phyloP scores from a whole-genome alignment of 768 basidiomycete genomes.

The Termitomyces sp. region DNA sequence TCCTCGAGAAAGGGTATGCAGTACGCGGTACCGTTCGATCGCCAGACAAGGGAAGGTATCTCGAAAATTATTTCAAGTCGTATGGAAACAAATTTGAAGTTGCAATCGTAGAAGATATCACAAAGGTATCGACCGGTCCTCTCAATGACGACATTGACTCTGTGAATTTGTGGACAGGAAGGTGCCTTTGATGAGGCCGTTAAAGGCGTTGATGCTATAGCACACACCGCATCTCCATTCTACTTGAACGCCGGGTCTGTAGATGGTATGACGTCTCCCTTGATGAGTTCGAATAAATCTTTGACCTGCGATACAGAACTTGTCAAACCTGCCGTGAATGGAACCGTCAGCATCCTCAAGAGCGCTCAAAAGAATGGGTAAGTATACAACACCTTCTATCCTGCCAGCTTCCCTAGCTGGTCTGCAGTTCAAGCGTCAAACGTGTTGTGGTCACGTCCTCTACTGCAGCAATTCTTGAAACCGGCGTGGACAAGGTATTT shows the following conservation, averaged over 20 bases:
- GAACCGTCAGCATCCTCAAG: conserved; percentile 59
- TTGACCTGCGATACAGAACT: conserved; percentile 36
- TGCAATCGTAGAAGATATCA: conserved; percentile 21
- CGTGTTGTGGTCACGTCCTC: conserved; percentile 64
- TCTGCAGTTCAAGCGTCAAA: conserved; percentile 28
- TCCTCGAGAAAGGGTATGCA: conserved; percentile 23
- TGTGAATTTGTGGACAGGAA: conserved; percentile 25
- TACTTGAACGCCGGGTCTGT: conserved; percentile 37
- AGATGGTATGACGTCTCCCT: conserved; percentile 7
- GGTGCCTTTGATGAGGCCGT: conserved; percentile 70
- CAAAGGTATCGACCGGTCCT: conserved; percentile 11
- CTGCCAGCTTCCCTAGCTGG: background rate
- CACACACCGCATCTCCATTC: conserved; percentile 59
- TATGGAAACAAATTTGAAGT: conserved; percentile 24
- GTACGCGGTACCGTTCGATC: conserved; percentile 25
- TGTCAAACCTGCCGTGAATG: conserved; percentile 66
- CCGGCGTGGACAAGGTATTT: conserved; percentile 23
- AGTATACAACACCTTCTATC: background rate
- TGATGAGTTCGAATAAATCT: too few relatives aligned
- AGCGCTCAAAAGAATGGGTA: conserved; percentile 53
- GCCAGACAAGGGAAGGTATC: conserved; percentile 16
- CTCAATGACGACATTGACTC: background rate
- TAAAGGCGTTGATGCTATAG: conserved; percentile 59
- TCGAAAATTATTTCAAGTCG: conserved; percentile 16
- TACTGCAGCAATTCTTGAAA: conserved; percentile 37